Base-by-base conservation (phyloP, 1,139 yeast genomes). In the Candida pseudoviswanathii region DNA sequence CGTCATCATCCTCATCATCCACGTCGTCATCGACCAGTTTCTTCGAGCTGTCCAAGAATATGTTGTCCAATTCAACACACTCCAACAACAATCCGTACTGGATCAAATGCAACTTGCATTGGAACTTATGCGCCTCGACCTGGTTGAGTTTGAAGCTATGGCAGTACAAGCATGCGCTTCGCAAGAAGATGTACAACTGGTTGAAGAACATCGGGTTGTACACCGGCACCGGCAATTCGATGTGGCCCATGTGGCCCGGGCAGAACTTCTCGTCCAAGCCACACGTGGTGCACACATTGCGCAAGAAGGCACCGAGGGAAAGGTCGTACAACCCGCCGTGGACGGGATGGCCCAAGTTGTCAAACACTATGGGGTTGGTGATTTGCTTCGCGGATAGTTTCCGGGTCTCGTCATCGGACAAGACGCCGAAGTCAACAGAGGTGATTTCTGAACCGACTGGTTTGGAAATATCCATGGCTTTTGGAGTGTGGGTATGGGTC, bases 231-330 rank as follows among this genome's bases (percentile, higher is more conserved):
- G 99, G 99, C 58, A 95, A 80, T 66, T 94, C 97, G 53, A 95
- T 91, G 68, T 95, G 99, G 52, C 99, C 99, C 71, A 90, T 91
- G 68, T 95, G 99, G 36, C 99, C 99, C 2, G 98, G 97, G 73
- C 99, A 95, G 62, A 83, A 86, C 63, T 89, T 84, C 60, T 94
- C 98, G 66, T 91, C 97, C 55, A 94, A 77, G 27, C 98, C 97
- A 81, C 99, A 95, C 2, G 99, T 94, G 29, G 95, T 80, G 81
- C 99, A 92, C 48, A 89, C 77, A 65, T 92, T 89, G 65, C 87
- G 80, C 56, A 90, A 76, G 63, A 91, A 94, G 0, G 99, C 99
- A 58, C 99, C 99, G 45, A 95, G 75, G 24, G 97, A 85, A 56
- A 92, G 80, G 70, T 95, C 99, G 62, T 95, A 95, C 43, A 95